Conservation (phyloP, 148 eudicot genomes). For the Dianthus caryophyllus region DNA sequence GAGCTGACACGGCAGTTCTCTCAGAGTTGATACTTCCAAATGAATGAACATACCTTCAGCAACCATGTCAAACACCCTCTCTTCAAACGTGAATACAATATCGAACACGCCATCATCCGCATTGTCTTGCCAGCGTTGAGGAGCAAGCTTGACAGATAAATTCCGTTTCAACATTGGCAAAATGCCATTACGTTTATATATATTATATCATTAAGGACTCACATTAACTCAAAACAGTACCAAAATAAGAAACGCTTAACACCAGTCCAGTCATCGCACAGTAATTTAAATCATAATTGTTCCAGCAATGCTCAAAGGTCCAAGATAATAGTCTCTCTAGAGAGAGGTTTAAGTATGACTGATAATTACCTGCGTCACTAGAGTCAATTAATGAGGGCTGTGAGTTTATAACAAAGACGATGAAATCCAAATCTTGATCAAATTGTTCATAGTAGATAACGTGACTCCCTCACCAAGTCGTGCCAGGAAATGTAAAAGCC, state of each 20-base stretch:
- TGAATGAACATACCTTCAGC: slow-evolving; percentile 63
- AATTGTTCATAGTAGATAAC: background rate
- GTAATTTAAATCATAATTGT: background rate
- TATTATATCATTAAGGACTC: slow-evolving; percentile 33
- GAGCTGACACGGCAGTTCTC: background rate
- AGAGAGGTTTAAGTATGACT: background rate
- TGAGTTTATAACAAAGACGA: background rate
- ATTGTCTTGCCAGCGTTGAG: slow-evolving; percentile 98
- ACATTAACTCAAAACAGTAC: slow-evolving; percentile 12
- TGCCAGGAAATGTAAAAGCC: background rate
- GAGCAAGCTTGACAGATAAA: slow-evolving; percentile 67
- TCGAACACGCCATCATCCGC: slow-evolving; percentile 82
- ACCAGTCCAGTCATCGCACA: background rate
- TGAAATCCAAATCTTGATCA: background rate
- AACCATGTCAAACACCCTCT: slow-evolving; percentile 94
- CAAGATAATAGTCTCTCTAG: background rate
- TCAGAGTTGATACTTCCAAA: background rate
- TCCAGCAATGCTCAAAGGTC: slow-evolving; percentile 2
- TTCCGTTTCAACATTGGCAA: slow-evolving; percentile 93
- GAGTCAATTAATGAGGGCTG: background rate
- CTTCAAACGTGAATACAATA: slow-evolving; percentile 83
- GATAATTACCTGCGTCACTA: background rate
- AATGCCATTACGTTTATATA: slow-evolving; percentile 92
- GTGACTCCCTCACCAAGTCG: background rate
- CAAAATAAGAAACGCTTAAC: background rate